phyloP scores from a whole-genome alignment of 371 early-diverging fungal species.

The Mucor circinelloides region DNA sequence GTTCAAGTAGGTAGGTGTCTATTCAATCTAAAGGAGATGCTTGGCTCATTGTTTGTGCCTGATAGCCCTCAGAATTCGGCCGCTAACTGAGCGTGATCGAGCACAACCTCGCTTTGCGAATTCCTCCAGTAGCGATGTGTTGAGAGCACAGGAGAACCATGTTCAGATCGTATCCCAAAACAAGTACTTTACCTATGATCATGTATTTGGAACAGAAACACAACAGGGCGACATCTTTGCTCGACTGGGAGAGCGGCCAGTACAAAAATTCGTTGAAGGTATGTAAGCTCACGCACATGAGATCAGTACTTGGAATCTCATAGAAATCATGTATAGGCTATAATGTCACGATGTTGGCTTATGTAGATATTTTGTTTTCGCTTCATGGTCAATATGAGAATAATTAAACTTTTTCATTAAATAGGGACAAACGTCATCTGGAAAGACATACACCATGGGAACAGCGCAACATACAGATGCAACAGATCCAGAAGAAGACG shows the following conservation, averaged over 20 bases:
- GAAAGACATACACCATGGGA: constrained; percentile 99
- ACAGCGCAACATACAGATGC: constrained; percentile 76
- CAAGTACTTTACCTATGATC: constrained; percentile 50
- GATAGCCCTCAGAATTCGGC: constrained; percentile 48
- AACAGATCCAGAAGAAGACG: constrained; percentile 59
- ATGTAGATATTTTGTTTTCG: constrained; percentile 63
- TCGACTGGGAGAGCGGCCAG: constrained; percentile 36
- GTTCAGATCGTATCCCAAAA: constrained; percentile 47
- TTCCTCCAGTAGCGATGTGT: constrained; percentile 31
- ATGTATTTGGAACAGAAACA: constrained; percentile 47
- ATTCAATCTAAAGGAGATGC: background rate
- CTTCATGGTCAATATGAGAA: background rate
- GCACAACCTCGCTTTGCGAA: constrained; percentile 47
- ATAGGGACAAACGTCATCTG: constrained; percentile 89
- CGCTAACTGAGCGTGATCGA: constrained; percentile 49
- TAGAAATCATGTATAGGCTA: constrained; percentile 59
- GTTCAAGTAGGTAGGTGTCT: constrained; percentile 47
- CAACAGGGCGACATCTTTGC: constrained; percentile 45
- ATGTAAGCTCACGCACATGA: background rate
- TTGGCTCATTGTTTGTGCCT: background rate
- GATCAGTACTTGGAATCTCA: background rate
- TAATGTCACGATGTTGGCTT: constrained; percentile 97
- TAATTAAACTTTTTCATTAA: background rate
- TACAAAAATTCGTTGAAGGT: constrained; percentile 53
- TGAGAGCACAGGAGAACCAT: constrained; percentile 41